These are phyloP conservation scores for Trametes coccinea DNA, from an alignment of 768 basidiomycete genomes.

Conservation along the genomic window DNA sequence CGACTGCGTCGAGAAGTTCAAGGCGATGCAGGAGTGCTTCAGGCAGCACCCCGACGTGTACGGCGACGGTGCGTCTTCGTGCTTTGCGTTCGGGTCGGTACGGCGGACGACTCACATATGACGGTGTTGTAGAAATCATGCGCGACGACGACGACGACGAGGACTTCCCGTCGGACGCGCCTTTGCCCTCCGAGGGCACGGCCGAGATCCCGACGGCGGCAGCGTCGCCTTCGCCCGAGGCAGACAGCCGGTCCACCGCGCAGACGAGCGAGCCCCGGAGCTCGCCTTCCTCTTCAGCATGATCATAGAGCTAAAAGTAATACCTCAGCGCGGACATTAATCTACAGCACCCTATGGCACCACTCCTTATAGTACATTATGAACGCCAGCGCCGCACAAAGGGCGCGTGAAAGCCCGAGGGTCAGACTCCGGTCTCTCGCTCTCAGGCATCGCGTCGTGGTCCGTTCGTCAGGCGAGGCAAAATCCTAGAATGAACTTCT, in stretches of 20 bases:
- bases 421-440: too few species aligned
- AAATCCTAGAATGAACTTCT: too few species aligned
- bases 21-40: conserved; percentile 98
- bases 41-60: conserved; percentile 95
- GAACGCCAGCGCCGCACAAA: not conserved
- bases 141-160: conserved; percentile 63
- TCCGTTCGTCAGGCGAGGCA: too few species aligned
- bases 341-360: conserved; percentile 10
- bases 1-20: conserved; percentile 97
- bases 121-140: conserved; percentile 56
- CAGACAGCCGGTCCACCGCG: not conserved
- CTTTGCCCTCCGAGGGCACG: conserved; percentile 10
- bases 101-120: not conserved
- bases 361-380: not conserved
- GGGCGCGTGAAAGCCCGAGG: too few species aligned
- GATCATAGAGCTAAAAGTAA: conserved; percentile 20
- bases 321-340: conserved; percentile 8
- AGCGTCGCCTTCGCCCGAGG: conserved; percentile 1
- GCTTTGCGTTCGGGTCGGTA: conserved; percentile 5
- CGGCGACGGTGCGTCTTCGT: conserved; percentile 70
- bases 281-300: not conserved
- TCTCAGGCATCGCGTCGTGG: too few species aligned
- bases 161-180: conserved; percentile 8
- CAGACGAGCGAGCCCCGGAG: conserved; percentile 10
- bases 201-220: conserved; percentile 8